Evolutionary conservation across 176 grass and related monocot species (phyloP).

Genomic region (Musa acuminata): DNA sequence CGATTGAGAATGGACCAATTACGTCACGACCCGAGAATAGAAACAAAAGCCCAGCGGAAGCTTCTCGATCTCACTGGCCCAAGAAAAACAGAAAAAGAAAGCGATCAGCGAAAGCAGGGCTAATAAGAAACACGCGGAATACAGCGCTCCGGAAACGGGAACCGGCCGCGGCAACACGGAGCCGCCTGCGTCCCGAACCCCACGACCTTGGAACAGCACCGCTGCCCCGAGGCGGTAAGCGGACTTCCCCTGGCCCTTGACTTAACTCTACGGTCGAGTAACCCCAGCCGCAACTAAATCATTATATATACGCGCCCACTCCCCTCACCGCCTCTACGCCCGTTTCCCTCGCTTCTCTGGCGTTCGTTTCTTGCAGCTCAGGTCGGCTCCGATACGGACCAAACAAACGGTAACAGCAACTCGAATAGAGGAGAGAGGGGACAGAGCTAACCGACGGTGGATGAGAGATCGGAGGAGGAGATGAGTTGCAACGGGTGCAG

Average conservation of each 20-base stretch:
- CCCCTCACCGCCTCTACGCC: background rate
- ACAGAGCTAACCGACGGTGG: slow-evolving; percentile 12
- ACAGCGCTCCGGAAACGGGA: background rate
- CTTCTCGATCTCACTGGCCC: no score
- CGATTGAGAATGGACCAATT: no score
- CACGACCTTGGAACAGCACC: slow-evolving; percentile 45
- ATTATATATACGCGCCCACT: background rate
- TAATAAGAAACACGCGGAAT: no score
- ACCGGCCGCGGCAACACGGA: slow-evolving; percentile 85
- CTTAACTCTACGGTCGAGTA: background rate
- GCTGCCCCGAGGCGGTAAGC: background rate
- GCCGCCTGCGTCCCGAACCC: slow-evolving; percentile 42
- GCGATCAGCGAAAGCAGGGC: no score
- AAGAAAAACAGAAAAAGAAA: no score
- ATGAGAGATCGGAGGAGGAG: slow-evolving; percentile 19
- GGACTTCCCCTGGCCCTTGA: background rate
- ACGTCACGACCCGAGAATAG: no score
- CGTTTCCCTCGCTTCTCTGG: background rate
- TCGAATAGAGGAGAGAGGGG: background rate
- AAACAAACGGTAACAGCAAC: background rate
- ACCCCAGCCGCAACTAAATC: background rate
- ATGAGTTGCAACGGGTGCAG: slow-evolving; percentile 99
- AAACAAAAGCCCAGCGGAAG: no score
- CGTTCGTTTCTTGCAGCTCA: background rate
- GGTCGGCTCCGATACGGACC: background rate